These are phyloP conservation scores for Pulicaria dysenterica DNA, from an alignment of 129 eudicot genomes.

Conservation along the genomic window DNA sequence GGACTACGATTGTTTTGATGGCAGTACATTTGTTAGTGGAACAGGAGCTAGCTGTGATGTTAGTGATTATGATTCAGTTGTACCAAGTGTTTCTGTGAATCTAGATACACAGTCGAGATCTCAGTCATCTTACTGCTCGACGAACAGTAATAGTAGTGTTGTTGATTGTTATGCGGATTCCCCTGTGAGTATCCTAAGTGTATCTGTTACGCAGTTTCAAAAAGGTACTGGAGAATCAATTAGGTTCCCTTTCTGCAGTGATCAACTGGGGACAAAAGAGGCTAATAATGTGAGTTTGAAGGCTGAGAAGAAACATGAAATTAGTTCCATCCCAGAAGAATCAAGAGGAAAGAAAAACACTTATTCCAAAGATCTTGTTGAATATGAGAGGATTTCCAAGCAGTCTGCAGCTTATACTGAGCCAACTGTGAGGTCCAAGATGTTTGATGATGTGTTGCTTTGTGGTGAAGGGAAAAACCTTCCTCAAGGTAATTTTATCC, in stretches of 20 bases:
- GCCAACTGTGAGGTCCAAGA: slow-evolving; percentile 57
- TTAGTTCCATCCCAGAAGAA: slow-evolving; percentile 23
- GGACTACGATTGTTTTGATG: slow-evolving; percentile 21
- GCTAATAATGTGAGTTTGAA: slow-evolving; percentile 13
- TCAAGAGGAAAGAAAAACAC: slow-evolving; percentile 58
- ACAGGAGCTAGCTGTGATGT: slow-evolving; percentile 40
- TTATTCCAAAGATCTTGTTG: slow-evolving; percentile 31
- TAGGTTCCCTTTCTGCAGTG: slow-evolving; percentile 47
- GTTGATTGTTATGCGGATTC: slow-evolving; percentile 62
- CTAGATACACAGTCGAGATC: slow-evolving; percentile 41
- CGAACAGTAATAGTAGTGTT: slow-evolving; percentile 40
- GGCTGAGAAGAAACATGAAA: slow-evolving; percentile 37
- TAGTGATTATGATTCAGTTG: slow-evolving; percentile 29
- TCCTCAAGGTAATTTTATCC: slow-evolving; percentile 52
- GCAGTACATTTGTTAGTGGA: slow-evolving; percentile 23
- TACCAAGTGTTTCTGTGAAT: slow-evolving; percentile 31
- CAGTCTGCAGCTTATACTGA: slow-evolving; percentile 59
- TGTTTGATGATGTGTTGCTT: slow-evolving; percentile 69
- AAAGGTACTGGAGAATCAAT: slow-evolving; percentile 61
- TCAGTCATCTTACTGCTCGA: slow-evolving; percentile 48
- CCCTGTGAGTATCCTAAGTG: slow-evolving; percentile 65
- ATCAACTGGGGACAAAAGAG: slow-evolving; percentile 25
- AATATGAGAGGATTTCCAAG: slow-evolving; percentile 53
- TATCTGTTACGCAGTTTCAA: slow-evolving; percentile 51
- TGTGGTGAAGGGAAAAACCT: slow-evolving; percentile 45